Percentiles rank a stretch among this genome's conserved stretches.
phyloP scores from a whole-genome alignment of 2,329 filamentous ascomycete species.

The Alternaria brassicae region DNA sequence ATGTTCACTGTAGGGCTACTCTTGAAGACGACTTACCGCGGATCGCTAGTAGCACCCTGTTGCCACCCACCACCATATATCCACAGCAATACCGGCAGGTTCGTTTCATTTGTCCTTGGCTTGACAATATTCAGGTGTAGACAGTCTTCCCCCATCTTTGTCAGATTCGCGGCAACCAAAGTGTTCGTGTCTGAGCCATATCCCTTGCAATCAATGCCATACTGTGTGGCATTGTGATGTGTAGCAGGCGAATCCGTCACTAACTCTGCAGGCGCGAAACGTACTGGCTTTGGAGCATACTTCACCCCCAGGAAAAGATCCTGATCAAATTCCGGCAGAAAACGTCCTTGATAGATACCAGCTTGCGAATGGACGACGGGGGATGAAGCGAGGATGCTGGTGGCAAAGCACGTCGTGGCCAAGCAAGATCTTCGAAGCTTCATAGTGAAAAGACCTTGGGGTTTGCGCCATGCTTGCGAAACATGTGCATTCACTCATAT shows the following conservation, averaged over 20 bases:
- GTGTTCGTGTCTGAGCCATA: conserved; percentile 37
- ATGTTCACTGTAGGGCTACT: not conserved
- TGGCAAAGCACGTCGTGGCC: not conserved
- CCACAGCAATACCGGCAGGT: conserved; percentile 41
- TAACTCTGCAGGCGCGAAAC: conserved; percentile 34
- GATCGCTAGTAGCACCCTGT: conserved; percentile 43
- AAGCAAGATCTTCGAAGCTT: not conserved
- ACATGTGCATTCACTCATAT: conserved; percentile 1
- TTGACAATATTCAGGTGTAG: conserved; percentile 50
- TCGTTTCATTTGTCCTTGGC: conserved; percentile 25
- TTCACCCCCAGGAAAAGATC: conserved; percentile 43
- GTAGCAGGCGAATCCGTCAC: conserved; percentile 17
- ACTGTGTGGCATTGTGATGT: conserved; percentile 30
- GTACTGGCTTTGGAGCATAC: conserved; percentile 37
- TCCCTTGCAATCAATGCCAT: conserved; percentile 38
- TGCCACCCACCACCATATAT: conserved; percentile 47
- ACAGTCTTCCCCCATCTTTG: conserved; percentile 53
- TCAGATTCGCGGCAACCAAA: conserved; percentile 33
- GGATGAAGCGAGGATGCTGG: not conserved
- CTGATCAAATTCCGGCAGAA: conserved; percentile 38
- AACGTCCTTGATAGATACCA: conserved; percentile 37
- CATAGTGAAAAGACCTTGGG: not conserved
- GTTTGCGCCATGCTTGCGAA: not conserved
- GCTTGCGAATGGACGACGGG: conserved; percentile 33
- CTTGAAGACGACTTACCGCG: conserved; percentile 24